Conservation (phyloP, 371 early-diverging fungal genomes). For the Rhizopus delemar region DNA sequence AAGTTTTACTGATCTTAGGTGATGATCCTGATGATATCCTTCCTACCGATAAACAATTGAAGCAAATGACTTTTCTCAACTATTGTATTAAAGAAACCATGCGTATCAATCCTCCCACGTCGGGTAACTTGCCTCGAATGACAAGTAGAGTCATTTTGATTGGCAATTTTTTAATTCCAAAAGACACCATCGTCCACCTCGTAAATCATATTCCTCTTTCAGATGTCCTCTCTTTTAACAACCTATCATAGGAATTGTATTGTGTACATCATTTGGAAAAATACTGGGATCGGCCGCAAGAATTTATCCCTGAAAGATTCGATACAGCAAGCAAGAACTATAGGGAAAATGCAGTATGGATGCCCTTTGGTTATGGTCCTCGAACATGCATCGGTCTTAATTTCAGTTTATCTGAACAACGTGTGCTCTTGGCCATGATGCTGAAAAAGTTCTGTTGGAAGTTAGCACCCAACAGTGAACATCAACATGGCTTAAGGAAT, state of each 20-base stretch:
- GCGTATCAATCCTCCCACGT: slow-evolving; percentile 44
- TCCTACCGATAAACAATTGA: slow-evolving; percentile 47
- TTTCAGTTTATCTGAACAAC: slow-evolving; percentile 50
- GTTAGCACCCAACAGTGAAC: slow-evolving; percentile 28
- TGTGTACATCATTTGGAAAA: slow-evolving; percentile 24
- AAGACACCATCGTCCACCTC: slow-evolving; percentile 36
- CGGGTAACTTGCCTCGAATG: slow-evolving; percentile 28
- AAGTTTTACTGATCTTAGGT: slow-evolving; percentile 54
- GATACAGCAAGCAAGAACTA: slow-evolving; percentile 5
- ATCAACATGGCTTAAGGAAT: slow-evolving; percentile 29
- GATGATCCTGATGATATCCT: slow-evolving; percentile 42
- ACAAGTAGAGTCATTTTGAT: slow-evolving; percentile 39
- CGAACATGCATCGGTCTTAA: slow-evolving; percentile 45
- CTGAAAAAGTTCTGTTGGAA: slow-evolving; percentile 27
- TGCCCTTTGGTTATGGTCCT: slow-evolving; percentile 42
- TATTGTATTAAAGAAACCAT: slow-evolving; percentile 44
- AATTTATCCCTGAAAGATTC: slow-evolving; percentile 38
- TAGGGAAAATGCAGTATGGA: slow-evolving; percentile 21
- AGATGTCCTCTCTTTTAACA: background rate
- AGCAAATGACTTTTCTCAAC: slow-evolving; percentile 44
- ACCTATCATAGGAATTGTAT: slow-evolving; percentile 22
- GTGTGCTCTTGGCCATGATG: slow-evolving; percentile 45
- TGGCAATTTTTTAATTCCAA: slow-evolving; percentile 47
- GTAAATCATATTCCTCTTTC: slow-evolving; percentile 5
- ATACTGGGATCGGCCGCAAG: slow-evolving; percentile 31